phyloP scores from a whole-genome alignment of 164 flowering plant species.

The Euptelea pleiosperma region DNA sequence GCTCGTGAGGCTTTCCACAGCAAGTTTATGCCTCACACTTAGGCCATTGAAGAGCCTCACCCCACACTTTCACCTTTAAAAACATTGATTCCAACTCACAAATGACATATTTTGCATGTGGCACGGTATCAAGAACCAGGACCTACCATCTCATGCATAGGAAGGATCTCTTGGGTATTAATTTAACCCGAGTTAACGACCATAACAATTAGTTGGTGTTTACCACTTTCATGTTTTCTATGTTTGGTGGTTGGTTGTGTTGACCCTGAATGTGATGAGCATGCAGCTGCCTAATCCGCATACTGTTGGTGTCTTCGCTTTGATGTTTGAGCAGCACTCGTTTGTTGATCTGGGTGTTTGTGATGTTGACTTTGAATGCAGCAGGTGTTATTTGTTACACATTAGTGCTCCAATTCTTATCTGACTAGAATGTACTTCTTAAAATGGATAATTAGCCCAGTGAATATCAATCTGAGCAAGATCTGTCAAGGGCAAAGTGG shows the following conservation, averaged over 20 bases:
- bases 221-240: neutral
- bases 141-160: no score
- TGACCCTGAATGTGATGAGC: neutral
- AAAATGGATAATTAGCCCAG: constrained; percentile 8
- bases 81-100: neutral
- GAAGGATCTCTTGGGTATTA: no score
- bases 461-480: constrained; percentile 13
- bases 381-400: no score
- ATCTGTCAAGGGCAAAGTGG: constrained; percentile 23
- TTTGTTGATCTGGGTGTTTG: neutral
- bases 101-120: neutral
- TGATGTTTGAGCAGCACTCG: constrained; percentile 1
- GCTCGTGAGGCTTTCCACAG: neutral
- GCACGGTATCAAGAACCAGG: no score
- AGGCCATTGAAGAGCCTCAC: neutral
- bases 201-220: no score
- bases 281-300: neutral
- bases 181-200: no score
- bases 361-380: neutral
- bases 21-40: neutral
- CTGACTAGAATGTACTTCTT: neutral
- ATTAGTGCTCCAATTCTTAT: no score
- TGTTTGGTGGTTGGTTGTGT: neutral
- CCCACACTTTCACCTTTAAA: neutral
- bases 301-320: neutral